Conservation (phyloP, 352 stramenopile genomes). For the Globisporangium splendens region DNA sequence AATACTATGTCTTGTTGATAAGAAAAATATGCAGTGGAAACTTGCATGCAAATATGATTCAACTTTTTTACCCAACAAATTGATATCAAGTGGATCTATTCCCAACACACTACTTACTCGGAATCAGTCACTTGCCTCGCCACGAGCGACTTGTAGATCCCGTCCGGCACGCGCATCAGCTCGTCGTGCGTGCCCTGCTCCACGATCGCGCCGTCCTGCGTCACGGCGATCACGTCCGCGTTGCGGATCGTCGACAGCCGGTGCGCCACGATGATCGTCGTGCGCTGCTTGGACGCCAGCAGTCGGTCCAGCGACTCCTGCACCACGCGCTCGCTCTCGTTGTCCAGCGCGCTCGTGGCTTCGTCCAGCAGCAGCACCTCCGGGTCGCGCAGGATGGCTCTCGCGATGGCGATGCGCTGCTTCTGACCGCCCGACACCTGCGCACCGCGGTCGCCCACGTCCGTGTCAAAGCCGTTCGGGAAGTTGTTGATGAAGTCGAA, state of each 20-base stretch:
- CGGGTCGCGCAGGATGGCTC: conserved; percentile 89
- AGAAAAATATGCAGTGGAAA: no score
- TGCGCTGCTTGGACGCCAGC: conserved; percentile 43
- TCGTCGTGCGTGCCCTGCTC: conserved; percentile 83
- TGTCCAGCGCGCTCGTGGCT: conserved; percentile 76
- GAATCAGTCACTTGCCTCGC: conserved; percentile 15
- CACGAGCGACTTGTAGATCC: conserved; percentile 21
- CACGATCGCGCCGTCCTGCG: conserved; percentile 67
- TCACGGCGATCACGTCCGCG: conserved; percentile 85
- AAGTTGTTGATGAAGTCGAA: conserved; percentile 92
- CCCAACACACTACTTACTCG: no score
- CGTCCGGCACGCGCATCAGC: conserved; percentile 22
- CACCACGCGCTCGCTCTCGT: conserved; percentile 27
- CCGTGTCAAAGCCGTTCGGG: conserved; percentile 81
- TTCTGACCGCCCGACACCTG: conserved; percentile 92
- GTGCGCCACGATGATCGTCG: conserved; percentile 86
- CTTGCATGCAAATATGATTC: no score
- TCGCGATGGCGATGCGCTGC: conserved; percentile 86
- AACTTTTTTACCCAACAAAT: no score
- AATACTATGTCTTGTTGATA: no score
- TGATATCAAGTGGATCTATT: no score
- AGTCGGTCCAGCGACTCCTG: conserved; percentile 50
- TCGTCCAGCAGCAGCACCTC: conserved; percentile 91
- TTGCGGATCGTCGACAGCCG: conserved; percentile 84
- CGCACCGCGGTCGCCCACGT: conserved; percentile 85